Evolutionary conservation across 2,329 filamentous ascomycete species (phyloP), one percentile per base, ranked within the genome.

Genomic region (Penicillium sp.): DNA sequence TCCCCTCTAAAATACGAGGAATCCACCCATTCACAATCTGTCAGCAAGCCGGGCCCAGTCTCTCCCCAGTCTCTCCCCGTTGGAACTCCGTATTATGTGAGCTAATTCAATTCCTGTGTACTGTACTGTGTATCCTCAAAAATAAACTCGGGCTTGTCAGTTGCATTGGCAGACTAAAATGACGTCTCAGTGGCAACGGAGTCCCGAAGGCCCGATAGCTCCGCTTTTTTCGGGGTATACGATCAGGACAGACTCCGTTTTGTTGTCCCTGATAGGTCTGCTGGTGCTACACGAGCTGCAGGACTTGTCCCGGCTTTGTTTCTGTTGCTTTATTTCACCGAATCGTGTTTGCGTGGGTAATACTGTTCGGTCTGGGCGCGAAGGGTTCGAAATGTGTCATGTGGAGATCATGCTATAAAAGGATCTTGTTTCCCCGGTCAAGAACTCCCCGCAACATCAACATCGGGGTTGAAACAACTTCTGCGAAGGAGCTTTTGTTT

Each of bases 151-250:
- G 19, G 19, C n/a, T 42, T 42, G 44, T 15, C 4, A 12, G 8
- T 26, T 26, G 24, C 26, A 35, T 33, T 19, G 22, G 2, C 15
- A 30, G 37, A n/a, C 8, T 15, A 59, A 38, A 9, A 68, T 68
- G 68, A 68, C 68, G 68, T 68, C 54, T 30, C 60, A 44, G 44
- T 54, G 47, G 35, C 56, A 38, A 40, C 57, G 62, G 56, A 61
- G 58, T 28, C 10, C 56, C 62, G 49, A 64, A 53, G 28, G 15
- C 12, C 62, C 61, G 58, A 64, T 5, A 45, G 59, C 57, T 63
- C 65, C 66, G 55, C 65, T 33, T 60, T 58, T 61, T 58, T 49
- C 22, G 30, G 9, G 26, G 28, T 66, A 26, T 37, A 1, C 9
- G 30, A 33, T 33, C 30, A 30, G 28, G 28, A 12, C 35, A 37